Evolutionary conservation across 2,329 filamentous ascomycete species (phyloP), one percentile per base, ranked within the genome.

Genomic region (Penicillium sp.): DNA sequence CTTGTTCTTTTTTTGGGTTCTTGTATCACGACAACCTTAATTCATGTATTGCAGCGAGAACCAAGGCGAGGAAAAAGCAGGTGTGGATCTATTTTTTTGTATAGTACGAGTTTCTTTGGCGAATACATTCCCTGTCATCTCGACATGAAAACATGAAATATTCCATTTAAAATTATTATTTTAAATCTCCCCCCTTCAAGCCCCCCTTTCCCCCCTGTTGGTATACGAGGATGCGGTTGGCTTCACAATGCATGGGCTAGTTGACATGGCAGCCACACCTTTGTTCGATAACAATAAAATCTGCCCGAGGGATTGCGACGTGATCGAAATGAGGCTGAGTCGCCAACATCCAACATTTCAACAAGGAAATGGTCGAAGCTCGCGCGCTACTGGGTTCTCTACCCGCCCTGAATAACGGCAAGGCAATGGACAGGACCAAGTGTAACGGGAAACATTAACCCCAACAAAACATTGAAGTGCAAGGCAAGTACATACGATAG

Each of bases 11-110:
- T 43, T 49, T 55, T 49, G 54, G 55, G 47, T 55, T 44, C 48
- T 44, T 61, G 57, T 63, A 58, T 62, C 54, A 61, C 49, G 52
- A 59, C 57, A 55, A 55, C 55, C 53, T 60, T 63, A 61, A 63
- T 63, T 62, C 53, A 61, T 64, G 53, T 64, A 58, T 56, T 58
- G 42, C 43, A 57, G 57, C 54, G 56, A 57, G 43, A 45, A 55
- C 36, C 43, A 18, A 39, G 42, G 24, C 24, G 47, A 47, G 52
- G 45, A 49, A 52, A 49, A 52, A 45, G 52, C 39, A 21, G 31
- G 27, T 45, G 18, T 55, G 44, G 40, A 48, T 54, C 31, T 46
- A 7, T 13, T 24, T 48, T 31, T 50, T 21, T 42, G 43, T 40
- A 56, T 42, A 54, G 11, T 52, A 51, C 24, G 43, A 46, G 34